Percentiles rank a stretch among this genome's conserved stretches.
Conservation (phyloP, 2,329 filamentous ascomycete species). For the Neofusicoccum umdonicola region DNA sequence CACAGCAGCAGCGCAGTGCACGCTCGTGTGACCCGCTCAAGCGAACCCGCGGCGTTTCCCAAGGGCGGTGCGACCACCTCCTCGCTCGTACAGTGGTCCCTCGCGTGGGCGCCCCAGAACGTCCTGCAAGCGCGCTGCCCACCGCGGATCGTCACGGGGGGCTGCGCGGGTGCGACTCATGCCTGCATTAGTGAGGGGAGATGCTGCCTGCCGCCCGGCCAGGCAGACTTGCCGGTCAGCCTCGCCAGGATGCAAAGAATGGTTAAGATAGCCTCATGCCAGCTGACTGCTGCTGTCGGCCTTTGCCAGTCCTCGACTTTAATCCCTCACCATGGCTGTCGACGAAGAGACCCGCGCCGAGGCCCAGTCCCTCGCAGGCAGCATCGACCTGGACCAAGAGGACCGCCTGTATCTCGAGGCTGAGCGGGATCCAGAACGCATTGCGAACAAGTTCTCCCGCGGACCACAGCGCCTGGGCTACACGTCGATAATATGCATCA, state of each 20-base stretch:
- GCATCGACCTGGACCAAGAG: conserved; percentile 19
- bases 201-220: not conserved
- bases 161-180: not conserved
- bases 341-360: conserved; percentile 5
- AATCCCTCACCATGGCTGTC: not conserved
- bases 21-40: not conserved
- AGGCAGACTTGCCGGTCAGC: conserved; percentile 6
- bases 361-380: conserved; percentile 6
- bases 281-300: not conserved
- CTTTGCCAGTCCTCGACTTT: not conserved
- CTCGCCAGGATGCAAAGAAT: not conserved
- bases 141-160: not conserved
- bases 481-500: conserved; percentile 20
- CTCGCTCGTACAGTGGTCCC: not conserved
- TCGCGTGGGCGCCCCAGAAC: not conserved
- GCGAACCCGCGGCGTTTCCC: not conserved
- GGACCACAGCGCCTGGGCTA: conserved; percentile 21
- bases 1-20: not conserved
- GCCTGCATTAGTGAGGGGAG: not conserved
- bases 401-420: conserved; percentile 18
- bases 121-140: not conserved
- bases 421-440: conserved; percentile 16
- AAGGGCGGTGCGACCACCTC: not conserved
- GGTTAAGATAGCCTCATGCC: not conserved
- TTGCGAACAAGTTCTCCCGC: conserved; percentile 20